A percentile compares a stretch with the other conserved stretches of the same genome.
phyloP scores from a whole-genome alignment of 176 grass and related monocot species.

The Secale cereale region DNA sequence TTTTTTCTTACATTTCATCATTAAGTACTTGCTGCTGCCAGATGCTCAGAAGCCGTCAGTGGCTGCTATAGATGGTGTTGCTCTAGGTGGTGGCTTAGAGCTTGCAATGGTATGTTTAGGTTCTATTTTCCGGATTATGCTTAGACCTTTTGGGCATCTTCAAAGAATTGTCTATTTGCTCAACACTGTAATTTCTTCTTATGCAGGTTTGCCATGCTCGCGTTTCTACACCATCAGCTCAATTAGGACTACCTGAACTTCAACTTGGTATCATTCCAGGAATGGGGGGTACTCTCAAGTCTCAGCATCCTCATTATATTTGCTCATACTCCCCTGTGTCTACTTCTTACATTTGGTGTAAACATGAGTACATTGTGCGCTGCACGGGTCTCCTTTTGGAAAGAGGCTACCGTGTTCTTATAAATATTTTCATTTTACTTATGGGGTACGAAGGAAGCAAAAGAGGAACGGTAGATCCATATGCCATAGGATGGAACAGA shows the following conservation, averaged over 20 bases:
- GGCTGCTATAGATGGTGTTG: slow-evolving; percentile 83
- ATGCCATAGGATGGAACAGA: not conserved
- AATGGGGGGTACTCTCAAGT: slow-evolving; percentile 71
- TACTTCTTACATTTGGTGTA: not conserved
- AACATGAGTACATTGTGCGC: not conserved
- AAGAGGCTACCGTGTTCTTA: not conserved
- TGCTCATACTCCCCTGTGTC: not conserved
- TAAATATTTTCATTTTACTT: not conserved
- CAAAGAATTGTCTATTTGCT: slow-evolving; percentile 2
- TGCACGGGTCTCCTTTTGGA: not conserved
- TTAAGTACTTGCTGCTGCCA: slow-evolving; percentile 27
- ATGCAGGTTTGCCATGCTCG: slow-evolving; percentile 77
- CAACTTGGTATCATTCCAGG: slow-evolving; percentile 85
- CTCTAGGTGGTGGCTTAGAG: slow-evolving; percentile 87
- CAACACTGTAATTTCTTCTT: slow-evolving; percentile 1
- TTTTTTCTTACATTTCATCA: not conserved
- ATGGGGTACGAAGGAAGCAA: not conserved
- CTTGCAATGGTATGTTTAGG: slow-evolving; percentile 70
- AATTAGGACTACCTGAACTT: slow-evolving; percentile 83
- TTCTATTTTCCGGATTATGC: not conserved
- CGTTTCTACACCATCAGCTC: slow-evolving; percentile 67
- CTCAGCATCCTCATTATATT: not conserved
- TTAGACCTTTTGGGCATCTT: not conserved
- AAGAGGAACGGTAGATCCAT: not conserved
- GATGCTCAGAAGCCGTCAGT: slow-evolving; percentile 78